Percentiles rank a stretch among this genome's conserved stretches.
Evolutionary conservation across 495 filamentous ascomycete species (phyloP).

Genomic region (Hypoxylon perforatum): DNA sequence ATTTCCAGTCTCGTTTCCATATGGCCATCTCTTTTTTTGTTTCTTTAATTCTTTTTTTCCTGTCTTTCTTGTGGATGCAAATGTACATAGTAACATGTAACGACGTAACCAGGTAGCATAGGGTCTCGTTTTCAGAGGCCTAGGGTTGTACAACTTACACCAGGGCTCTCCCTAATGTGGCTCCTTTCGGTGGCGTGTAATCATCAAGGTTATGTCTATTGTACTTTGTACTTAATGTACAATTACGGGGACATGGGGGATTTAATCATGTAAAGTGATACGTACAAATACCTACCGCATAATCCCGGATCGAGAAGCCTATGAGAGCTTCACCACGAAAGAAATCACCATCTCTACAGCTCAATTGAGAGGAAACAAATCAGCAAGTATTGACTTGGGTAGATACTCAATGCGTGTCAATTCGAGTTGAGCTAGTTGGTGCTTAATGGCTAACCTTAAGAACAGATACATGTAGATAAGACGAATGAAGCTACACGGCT

Average conservation of each 20-base stretch:
- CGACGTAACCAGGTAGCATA: slow-evolving; percentile 31
- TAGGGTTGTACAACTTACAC: slow-evolving; percentile 45
- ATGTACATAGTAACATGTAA: slow-evolving; percentile 1
- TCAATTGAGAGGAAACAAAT: neutral
- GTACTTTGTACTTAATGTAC: neutral
- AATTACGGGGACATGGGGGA: slow-evolving; percentile 13
- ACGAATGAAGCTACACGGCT: slow-evolving; percentile 3
- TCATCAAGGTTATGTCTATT: slow-evolving; percentile 41
- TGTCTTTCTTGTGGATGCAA: slow-evolving; percentile 12
- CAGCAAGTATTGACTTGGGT: too few species aligned
- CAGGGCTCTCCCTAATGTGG: slow-evolving; percentile 42
- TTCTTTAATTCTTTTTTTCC: slow-evolving; percentile 7
- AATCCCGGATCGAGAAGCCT: too few species aligned
- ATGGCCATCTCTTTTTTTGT: neutral
- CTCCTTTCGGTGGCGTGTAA: slow-evolving; percentile 47
- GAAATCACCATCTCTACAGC: neutral
- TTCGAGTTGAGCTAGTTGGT: neutral
- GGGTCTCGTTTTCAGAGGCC: slow-evolving; percentile 40
- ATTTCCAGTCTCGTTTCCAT: neutral
- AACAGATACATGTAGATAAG: neutral
- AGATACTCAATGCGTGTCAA: too few species aligned
- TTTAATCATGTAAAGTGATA: slow-evolving; percentile 34
- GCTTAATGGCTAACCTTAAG: neutral
- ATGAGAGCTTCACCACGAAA: neutral
- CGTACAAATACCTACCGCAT: slow-evolving; percentile 4